Evolutionary conservation across 106 monocot species (phyloP).

Genomic region (Triglochin maritima): DNA sequence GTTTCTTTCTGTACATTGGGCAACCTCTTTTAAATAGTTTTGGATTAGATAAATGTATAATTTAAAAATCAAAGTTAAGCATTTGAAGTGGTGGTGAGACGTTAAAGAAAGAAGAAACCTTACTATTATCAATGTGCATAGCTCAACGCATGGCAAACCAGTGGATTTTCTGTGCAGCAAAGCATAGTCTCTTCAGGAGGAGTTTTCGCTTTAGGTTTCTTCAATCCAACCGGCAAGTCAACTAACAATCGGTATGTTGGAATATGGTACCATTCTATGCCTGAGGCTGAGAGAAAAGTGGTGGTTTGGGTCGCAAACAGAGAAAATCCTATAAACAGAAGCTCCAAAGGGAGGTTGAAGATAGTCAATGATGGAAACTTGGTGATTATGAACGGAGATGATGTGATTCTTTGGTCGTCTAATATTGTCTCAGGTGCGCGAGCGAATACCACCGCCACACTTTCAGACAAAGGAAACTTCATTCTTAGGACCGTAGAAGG

Average conservation of each 20-base stretch:
- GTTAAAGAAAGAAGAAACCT: too few relatives aligned
- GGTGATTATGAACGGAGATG: constrained; percentile 6
- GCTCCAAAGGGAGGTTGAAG: neutral
- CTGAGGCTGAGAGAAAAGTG: neutral
- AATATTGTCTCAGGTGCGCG: constrained; percentile 3
- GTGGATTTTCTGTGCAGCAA: too few relatives aligned
- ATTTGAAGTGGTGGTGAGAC: too few relatives aligned
- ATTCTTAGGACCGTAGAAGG: constrained; percentile 12
- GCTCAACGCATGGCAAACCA: too few relatives aligned
- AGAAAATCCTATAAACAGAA: neutral
- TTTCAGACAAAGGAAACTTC: constrained; percentile 35
- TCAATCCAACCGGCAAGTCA: neutral
- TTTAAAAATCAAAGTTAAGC: too few relatives aligned
- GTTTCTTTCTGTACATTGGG: too few relatives aligned
- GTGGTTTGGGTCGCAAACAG: constrained; percentile 14
- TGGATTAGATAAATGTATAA: too few relatives aligned
- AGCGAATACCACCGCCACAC: constrained; percentile 11
- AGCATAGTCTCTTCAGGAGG: neutral
- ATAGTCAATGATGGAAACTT: constrained; percentile 5
- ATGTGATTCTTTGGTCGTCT: constrained; percentile 26
- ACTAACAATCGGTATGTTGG: neutral
- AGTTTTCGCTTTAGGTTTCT: constrained; percentile 4
- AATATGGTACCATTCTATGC: constrained; percentile 2
- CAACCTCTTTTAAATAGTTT: too few relatives aligned
- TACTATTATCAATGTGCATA: too few relatives aligned